Evolutionary conservation across 1,139 yeast genomes (phyloP), one percentile per base, ranked within the genome.

Genomic region (Pichia sp.): DNA sequence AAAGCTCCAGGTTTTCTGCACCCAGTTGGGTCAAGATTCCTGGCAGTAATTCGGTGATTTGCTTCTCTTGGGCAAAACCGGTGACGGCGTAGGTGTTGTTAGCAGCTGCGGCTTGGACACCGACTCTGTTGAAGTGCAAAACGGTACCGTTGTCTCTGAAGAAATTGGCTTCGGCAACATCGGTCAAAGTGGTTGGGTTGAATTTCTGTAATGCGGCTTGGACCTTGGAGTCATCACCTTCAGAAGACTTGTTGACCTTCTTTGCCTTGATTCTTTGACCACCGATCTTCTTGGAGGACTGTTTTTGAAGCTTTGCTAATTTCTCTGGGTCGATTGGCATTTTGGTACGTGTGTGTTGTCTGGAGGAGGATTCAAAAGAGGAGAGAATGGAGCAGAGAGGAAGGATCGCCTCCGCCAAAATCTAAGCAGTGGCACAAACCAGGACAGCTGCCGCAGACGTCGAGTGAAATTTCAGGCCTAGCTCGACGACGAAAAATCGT

Each of bases 101-200:
- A 68, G 86, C 86, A 68, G 89, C 84, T 65, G 97, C 91, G 65
- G 91, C 91, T 79, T 92, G 97, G 63, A 92, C 95, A 77, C 91
- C 90, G 64, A 90, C 96, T 76, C 93, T 85, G 81, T 87, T 85
- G 83, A 93, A 91, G 80, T 92, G 97, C 75, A 92, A 80, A 63
- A 93, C 97, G 73, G 85, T 87, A 71, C 98, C 97, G 75, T 92
- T 97, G 64, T 91, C 96, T 76, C 80, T 87, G 87, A 93, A 92
- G 81, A 93, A 89, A 84, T 92, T 93, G 72, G 96, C 98, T 79
- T 92, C 97, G 73, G 90, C 96, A 67, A 93, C 85, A 68, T 87
- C 90, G 65, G 87, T 92, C 67, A 93, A 79, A 68, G 91, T 87
- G 75, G 87, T 89, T 64, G 93, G 95, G 75, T 88, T 86, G 74